A percentile compares a stretch with the other conserved stretches of the same genome.
phyloP scores from a whole-genome alignment of 202 grass and related monocot genomes.

The Elaeis oleifera region DNA sequence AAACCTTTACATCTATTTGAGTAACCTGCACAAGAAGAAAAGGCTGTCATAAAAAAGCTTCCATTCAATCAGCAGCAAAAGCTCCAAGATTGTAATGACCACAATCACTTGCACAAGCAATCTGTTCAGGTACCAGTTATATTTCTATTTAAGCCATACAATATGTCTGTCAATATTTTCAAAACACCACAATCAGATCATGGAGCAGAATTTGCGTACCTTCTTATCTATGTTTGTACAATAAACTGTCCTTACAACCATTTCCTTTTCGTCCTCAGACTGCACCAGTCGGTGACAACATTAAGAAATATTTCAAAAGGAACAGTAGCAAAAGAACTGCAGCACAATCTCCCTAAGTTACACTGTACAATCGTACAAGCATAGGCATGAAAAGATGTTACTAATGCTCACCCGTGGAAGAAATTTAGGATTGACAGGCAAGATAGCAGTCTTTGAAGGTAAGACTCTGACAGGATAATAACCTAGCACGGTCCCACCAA shows the following conservation, averaged over 20 bases:
- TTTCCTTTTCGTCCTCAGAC: conserved; percentile 90
- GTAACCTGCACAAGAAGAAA: conserved; percentile 42
- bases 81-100: no score
- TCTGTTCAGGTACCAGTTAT: no score
- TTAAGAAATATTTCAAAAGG: conserved; percentile 13
- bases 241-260: conserved; percentile 96
- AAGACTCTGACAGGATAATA: conserved; percentile 18
- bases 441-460: conserved; percentile 22
- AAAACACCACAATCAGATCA: not conserved
- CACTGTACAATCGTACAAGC: not conserved
- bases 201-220: conserved; percentile 21
- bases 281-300: conserved; percentile 26
- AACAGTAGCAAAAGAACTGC: not conserved
- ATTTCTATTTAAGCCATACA: no score
- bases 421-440: conserved; percentile 19
- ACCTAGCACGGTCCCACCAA: conserved; percentile 9
- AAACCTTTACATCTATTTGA: conserved; percentile 66
- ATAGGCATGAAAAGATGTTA: conserved; percentile 2
- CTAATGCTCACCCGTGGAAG: conserved; percentile 8
- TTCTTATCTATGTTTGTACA: conserved; percentile 99
- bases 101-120: no score
- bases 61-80: no score
- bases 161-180: no score
- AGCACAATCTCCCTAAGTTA: not conserved
- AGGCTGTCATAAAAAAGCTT: not conserved